These are phyloP conservation scores for Fragosphaeria purpurea DNA, from an alignment of 2,329 filamentous ascomycete genomes.

Conservation along the genomic window DNA sequence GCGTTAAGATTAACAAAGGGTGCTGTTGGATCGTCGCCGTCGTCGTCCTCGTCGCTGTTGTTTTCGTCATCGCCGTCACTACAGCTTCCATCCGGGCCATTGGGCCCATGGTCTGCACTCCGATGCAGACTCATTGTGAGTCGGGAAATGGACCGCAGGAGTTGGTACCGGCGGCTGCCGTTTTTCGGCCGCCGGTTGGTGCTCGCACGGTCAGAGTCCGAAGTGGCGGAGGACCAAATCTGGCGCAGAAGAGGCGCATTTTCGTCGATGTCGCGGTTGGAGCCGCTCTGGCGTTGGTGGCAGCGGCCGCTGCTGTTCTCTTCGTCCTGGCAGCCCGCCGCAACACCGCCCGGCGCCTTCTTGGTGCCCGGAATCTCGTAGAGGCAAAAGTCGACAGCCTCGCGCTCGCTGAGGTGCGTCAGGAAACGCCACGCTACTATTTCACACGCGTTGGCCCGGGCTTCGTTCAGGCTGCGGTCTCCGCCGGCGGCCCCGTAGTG, in stretches of 20 bases:
- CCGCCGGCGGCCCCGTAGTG: conserved; percentile 58
- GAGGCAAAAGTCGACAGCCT: conserved; percentile 64
- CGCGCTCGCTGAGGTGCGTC: conserved; percentile 58
- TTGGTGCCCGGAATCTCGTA: conserved; percentile 53
- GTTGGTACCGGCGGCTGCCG: conserved; percentile 36
- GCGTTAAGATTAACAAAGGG: conserved; percentile 75
- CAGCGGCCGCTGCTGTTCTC: neutral
- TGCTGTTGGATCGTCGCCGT: conserved; percentile 53
- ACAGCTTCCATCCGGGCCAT: conserved; percentile 40
- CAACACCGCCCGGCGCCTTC: conserved; percentile 13
- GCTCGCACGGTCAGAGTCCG: neutral
- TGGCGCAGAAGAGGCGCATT: conserved; percentile 9
- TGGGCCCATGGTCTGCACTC: conserved; percentile 32
- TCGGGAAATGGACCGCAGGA: conserved; percentile 45
- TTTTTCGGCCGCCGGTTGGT: conserved; percentile 18
- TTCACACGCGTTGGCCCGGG: conserved; percentile 65
- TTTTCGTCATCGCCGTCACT: conserved; percentile 37
- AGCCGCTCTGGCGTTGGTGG: conserved; percentile 14
- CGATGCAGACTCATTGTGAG: conserved; percentile 37
- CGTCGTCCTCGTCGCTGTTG: conserved; percentile 32
- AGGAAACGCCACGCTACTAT: conserved; percentile 74
- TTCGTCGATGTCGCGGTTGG: conserved; percentile 3
- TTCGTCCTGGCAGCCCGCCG: conserved; percentile 5
- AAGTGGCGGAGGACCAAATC: conserved; percentile 5
- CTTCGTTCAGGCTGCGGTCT: conserved; percentile 55